Conservation (phyloP, 495 filamentous ascomycete species). For the Talaromyces liani region DNA sequence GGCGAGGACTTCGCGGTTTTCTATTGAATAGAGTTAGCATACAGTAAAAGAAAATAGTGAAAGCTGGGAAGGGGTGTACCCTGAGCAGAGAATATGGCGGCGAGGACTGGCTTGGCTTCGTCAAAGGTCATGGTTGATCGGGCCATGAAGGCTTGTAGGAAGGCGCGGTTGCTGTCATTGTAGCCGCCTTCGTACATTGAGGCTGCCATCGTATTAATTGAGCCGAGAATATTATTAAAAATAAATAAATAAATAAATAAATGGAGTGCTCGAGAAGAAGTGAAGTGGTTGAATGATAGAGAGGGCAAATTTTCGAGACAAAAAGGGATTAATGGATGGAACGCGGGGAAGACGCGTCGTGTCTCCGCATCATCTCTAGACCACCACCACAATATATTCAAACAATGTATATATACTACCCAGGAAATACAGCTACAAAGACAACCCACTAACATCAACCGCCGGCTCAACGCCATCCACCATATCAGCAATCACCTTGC, state of each 20-base stretch:
- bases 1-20: conserved; percentile 31
- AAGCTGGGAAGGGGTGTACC: conserved; percentile 11
- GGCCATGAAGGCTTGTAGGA: conserved; percentile 83
- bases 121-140: conserved; percentile 66
- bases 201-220: neutral
- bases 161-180: conserved; percentile 77
- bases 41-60: too few relatives aligned
- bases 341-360: conserved; percentile 5
- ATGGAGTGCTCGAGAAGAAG: neutral
- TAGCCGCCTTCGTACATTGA: conserved; percentile 25
- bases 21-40: conserved; percentile 2
- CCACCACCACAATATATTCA: neutral
- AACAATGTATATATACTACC: neutral
- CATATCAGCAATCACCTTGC: conserved; percentile 58
- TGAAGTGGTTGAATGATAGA: neutral
- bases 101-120: conserved; percentile 65
- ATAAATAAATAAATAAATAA: neutral
- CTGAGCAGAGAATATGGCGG: conserved; percentile 60
- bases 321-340: neutral
- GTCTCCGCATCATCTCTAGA: neutral
- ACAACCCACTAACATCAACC: conserved; percentile 43
- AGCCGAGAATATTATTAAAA: neutral
- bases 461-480: conserved; percentile 40
- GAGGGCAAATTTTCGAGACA: neutral
- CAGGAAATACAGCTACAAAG: conserved; percentile 12